Evolutionary conservation across 192 early-diverging fungal species (phyloP).

Genomic region (Coemansia sp.): DNA sequence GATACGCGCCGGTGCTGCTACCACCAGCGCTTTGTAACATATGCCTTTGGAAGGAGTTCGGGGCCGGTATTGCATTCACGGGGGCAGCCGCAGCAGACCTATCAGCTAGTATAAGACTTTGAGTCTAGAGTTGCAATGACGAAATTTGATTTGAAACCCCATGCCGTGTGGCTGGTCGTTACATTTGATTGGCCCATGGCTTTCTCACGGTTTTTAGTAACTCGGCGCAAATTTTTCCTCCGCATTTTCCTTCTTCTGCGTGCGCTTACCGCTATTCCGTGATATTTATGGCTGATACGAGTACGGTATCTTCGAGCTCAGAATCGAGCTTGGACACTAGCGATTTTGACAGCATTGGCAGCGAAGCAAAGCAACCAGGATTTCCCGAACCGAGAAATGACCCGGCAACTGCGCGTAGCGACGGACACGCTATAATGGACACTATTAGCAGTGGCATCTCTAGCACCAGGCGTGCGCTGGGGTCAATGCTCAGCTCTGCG

Average conservation of each 20-base stretch:
- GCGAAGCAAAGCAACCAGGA: not conserved
- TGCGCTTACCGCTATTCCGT: conserved; percentile 1
- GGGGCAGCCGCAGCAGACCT: too few species aligned
- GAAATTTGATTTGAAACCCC: too few species aligned
- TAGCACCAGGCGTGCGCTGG: conserved; percentile 6
- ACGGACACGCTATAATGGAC: not conserved
- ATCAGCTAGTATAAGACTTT: too few species aligned
- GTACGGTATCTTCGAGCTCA: not conserved
- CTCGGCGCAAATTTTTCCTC: not conserved
- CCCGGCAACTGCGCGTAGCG: not conserved
- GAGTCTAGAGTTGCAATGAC: too few species aligned
- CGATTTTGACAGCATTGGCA: not conserved
- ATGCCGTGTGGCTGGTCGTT: too few species aligned
- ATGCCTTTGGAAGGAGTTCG: too few species aligned
- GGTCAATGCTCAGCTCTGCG: conserved; percentile 14
- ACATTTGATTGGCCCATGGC: not conserved
- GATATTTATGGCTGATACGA: not conserved
- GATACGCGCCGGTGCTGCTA: too few species aligned
- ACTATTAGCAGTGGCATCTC: conserved; percentile 6
- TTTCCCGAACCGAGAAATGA: not conserved
- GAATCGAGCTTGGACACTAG: not conserved
- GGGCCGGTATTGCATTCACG: too few species aligned
- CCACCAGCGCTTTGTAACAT: too few species aligned
- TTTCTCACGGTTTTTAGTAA: not conserved
- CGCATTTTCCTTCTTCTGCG: not conserved